Percentiles rank a stretch among this genome's conserved stretches.
Conservation (phyloP, 1,139 yeast genomes). For the Sugiyamaella sp. region DNA sequence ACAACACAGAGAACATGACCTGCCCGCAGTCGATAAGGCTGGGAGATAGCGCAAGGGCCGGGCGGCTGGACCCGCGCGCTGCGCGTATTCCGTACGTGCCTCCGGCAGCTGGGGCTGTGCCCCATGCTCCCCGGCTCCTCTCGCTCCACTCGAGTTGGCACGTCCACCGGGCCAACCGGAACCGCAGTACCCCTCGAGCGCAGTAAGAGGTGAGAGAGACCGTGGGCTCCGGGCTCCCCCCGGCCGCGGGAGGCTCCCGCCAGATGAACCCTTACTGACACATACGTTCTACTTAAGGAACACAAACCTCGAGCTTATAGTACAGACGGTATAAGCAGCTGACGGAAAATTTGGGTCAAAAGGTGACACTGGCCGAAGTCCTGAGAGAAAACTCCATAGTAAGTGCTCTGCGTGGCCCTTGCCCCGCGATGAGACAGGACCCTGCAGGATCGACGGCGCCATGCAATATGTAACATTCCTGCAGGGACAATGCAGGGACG, state of each 20-base stretch:
- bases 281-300: background rate
- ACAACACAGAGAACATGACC: background rate
- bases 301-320: too few relatives aligned
- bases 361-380: too few relatives aligned
- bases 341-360: too few relatives aligned
- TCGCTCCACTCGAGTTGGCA: background rate
- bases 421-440: too few relatives aligned
- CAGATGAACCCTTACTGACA: background rate
- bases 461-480: too few relatives aligned
- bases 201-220: background rate
- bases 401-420: too few relatives aligned
- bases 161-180: background rate
- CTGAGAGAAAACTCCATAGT: too few relatives aligned
- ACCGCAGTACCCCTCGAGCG: background rate
- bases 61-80: background rate
- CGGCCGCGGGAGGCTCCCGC: background rate
- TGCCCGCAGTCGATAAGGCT: background rate
- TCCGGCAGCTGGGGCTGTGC: conserved; percentile 5
- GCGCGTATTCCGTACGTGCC: background rate
- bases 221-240: background rate
- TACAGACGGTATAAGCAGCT: too few relatives aligned
- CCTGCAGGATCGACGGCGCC: too few relatives aligned
- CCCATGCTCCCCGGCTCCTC: background rate
- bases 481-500: too few relatives aligned
- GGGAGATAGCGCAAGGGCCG: background rate